These are phyloP conservation scores for Chytriomyces sp. DNA, from an alignment of 192 early-diverging fungal genomes.

Conservation along the genomic window DNA sequence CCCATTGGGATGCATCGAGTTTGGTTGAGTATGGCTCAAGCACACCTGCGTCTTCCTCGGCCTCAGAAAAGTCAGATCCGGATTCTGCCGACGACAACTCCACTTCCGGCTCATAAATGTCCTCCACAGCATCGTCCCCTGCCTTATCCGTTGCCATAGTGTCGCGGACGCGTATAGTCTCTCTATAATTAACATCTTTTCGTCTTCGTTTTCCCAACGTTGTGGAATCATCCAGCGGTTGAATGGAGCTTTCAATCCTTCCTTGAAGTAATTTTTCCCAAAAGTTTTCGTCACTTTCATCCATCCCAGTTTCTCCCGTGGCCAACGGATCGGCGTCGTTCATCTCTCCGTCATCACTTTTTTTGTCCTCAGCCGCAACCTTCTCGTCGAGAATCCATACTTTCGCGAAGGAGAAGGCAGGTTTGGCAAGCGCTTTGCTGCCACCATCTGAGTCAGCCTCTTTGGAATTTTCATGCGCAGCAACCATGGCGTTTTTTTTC, in stretches of 20 bases:
- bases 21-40: background rate
- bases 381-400: conserved; percentile 66
- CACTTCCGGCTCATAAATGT: conserved; percentile 13
- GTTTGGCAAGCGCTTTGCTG: conserved; percentile 31
- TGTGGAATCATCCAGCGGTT: background rate
- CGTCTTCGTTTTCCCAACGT: conserved; percentile 32
- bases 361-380: conserved; percentile 7
- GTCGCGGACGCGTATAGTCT: background rate
- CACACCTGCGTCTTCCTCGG: conserved; percentile 1
- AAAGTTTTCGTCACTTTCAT: conserved; percentile 51
- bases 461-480: background rate
- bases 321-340: background rate
- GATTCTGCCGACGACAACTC: background rate
- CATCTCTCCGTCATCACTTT: conserved; percentile 5
- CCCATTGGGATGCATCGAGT: background rate
- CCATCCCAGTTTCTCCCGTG: conserved; percentile 4
- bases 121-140: background rate
- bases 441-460: conserved; percentile 15
- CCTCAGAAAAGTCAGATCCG: background rate
- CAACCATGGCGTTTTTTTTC: conserved; percentile 29
- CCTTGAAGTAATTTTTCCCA: conserved; percentile 44
- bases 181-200: conserved; percentile 40
- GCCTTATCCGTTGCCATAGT: background rate
- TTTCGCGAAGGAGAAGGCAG: conserved; percentile 66
- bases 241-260: conserved; percentile 8